phyloP scores from a whole-genome alignment of 106 monocot genomes.

The Platanthera guangdongensis region DNA sequence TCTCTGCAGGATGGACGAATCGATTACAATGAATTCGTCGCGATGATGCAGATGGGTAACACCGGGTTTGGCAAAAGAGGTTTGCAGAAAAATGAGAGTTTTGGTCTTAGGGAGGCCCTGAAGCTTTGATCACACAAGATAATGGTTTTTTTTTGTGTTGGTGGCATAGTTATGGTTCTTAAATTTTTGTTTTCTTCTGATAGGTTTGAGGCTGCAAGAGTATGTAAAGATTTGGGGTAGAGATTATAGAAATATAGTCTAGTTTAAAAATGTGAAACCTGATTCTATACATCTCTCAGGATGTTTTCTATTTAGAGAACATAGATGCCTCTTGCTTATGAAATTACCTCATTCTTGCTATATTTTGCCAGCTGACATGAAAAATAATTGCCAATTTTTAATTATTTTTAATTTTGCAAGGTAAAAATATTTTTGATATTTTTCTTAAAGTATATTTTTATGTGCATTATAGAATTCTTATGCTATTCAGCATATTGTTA shows the following conservation, averaged over 20 bases:
- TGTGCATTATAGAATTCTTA: too few species aligned
- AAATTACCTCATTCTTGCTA: not conserved
- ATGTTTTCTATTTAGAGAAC: not conserved
- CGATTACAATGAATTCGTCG: constrained; percentile 27
- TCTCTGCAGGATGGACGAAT: constrained; percentile 40
- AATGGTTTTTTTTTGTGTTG: too few species aligned
- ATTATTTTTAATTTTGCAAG: not conserved
- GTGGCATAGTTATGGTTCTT: too few species aligned
- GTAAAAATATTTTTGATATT: not conserved
- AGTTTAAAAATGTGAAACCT: not conserved
- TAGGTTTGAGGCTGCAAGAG: constrained; percentile 3
- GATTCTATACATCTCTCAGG: not conserved
- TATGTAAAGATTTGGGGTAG: not conserved
- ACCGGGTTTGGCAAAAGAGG: constrained; percentile 30
- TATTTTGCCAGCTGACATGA: not conserved
- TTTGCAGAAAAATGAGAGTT: constrained; percentile 30
- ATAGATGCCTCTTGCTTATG: not conserved
- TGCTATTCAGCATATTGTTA: too few species aligned
- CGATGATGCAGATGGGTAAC: constrained; percentile 52
- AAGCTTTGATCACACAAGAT: not conserved
- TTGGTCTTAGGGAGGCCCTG: constrained; percentile 43
- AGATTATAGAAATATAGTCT: not conserved
- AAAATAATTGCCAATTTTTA: not conserved
- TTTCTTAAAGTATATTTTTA: too few species aligned
- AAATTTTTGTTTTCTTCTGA: not conserved